A percentile compares a stretch with the other conserved stretches of the same genome.
Evolutionary conservation across 768 basidiomycete species (phyloP).

Genomic region (Rhodotorula sphaerocarpa): DNA sequence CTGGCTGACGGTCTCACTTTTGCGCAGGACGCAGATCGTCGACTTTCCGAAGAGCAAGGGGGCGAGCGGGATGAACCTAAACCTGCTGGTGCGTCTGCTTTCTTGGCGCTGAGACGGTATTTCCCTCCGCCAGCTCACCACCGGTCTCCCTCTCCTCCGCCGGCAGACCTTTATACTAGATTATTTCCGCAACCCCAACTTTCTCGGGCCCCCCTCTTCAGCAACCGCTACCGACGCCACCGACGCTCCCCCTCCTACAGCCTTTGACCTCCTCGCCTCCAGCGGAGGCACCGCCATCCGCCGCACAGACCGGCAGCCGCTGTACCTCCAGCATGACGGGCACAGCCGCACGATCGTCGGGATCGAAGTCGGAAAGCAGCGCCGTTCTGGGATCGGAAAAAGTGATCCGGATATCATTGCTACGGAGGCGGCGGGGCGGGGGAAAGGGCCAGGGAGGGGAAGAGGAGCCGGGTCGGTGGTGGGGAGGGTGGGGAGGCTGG

Average conservation of each 20-base stretch:
- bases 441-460: slow-evolving; percentile 3
- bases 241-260: neutral
- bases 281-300: slow-evolving; percentile 2
- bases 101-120: neutral
- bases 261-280: neutral
- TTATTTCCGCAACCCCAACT: slow-evolving; percentile 27
- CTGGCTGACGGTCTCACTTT: no score
- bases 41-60: slow-evolving; percentile 33
- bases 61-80: slow-evolving; percentile 13
- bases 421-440: no score
- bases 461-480: no score
- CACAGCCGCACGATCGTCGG: slow-evolving; percentile 38
- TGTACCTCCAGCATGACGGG: slow-evolving; percentile 39
- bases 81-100: slow-evolving; percentile 6
- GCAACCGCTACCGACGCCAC: neutral
- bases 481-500: neutral
- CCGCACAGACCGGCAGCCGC: slow-evolving; percentile 24
- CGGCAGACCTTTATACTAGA: slow-evolving; percentile 29
- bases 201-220: neutral
- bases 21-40: slow-evolving; percentile 23
- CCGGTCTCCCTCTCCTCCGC: neutral
- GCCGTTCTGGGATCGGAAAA: no score
- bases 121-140: no score
- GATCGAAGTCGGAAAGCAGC: slow-evolving; percentile 17
- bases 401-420: no score